Conservation (phyloP, 2,329 filamentous ascomycete species). For the Akanthomyces dipterigenus region DNA sequence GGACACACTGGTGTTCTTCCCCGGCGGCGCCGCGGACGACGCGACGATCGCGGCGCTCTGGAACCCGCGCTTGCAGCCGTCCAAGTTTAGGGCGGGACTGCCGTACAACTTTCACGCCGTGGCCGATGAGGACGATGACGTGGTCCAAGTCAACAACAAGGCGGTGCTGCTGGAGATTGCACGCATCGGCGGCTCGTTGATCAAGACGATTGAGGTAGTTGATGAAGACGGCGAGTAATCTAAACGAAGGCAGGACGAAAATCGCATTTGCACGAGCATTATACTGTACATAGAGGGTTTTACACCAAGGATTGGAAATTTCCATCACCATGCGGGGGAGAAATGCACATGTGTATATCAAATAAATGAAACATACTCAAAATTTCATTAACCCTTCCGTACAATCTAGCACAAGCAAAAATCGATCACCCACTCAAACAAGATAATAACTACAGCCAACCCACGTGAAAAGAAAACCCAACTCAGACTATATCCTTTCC, state of each 20-base stretch:
- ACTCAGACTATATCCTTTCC: constrained; percentile 11
- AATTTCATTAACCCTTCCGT: not conserved
- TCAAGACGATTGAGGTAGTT: constrained; percentile 56
- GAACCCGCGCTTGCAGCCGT: constrained; percentile 46
- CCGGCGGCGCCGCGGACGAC: constrained; percentile 51
- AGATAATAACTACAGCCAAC: not conserved
- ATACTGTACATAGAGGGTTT: not conserved
- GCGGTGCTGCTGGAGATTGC: constrained; percentile 68
- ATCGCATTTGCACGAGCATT: not conserved
- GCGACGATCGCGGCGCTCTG: constrained; percentile 50
- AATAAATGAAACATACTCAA: not conserved
- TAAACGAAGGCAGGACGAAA: not conserved
- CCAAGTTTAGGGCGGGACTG: constrained; percentile 65
- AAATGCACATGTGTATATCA: not conserved
- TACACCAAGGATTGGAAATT: not conserved
- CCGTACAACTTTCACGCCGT: constrained; percentile 48
- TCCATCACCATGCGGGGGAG: not conserved
- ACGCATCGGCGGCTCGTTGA: constrained; percentile 58
- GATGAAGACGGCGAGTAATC: constrained; percentile 2
- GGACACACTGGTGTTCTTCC: constrained; percentile 72
- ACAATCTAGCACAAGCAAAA: not conserved
- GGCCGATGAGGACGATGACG: constrained; percentile 19
- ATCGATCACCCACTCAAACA: constrained; percentile 10
- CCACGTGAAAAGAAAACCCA: not conserved
- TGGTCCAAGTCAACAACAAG: constrained; percentile 58